A percentile compares a stretch with the other conserved stretches of the same genome.
Conservation (phyloP, 768 basidiomycete genomes). For the Hericium rajendrae region DNA sequence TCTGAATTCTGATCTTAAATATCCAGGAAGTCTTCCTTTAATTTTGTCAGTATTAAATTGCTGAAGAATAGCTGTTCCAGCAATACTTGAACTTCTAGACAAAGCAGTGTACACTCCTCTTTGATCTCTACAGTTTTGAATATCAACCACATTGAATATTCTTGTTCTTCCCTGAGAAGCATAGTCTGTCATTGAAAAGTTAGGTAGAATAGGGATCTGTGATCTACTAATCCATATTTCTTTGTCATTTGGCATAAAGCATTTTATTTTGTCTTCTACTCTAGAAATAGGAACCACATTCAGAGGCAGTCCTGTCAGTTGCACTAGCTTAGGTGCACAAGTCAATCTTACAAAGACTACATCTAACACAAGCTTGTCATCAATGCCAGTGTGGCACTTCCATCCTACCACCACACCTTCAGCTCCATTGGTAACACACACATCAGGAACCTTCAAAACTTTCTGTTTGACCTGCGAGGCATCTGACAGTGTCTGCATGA, state of each 20-base stretch:
- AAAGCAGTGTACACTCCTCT: slow-evolving; percentile 16
- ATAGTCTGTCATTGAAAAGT: slow-evolving; percentile 19
- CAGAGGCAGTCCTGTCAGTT: slow-evolving; percentile 8
- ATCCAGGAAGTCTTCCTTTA: slow-evolving; percentile 5
- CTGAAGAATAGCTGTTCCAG: slow-evolving; percentile 13
- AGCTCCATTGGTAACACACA: slow-evolving; percentile 18
- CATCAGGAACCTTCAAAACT: no score
- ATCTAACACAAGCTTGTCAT: slow-evolving; percentile 1
- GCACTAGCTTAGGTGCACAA: background rate
- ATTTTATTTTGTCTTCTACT: background rate
- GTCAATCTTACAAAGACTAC: slow-evolving; percentile 12
- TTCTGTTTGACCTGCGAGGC: no score
- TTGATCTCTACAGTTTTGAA: slow-evolving; percentile 5
- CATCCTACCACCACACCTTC: slow-evolving; percentile 14
- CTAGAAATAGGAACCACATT: slow-evolving; percentile 14
- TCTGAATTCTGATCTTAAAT: slow-evolving; percentile 14
- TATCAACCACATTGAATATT: slow-evolving; percentile 11
- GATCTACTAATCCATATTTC: background rate
- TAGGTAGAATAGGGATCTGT: slow-evolving; percentile 13
- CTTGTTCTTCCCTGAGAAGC: slow-evolving; percentile 16
- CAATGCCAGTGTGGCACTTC: background rate
- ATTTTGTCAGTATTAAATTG: slow-evolving; percentile 6
- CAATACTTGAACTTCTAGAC: slow-evolving; percentile 10
- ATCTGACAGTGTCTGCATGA: no score
- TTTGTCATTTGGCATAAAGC: slow-evolving; percentile 4